Percentiles rank a stretch among this genome's conserved stretches.
These are phyloP conservation scores for Melastoma malabathricum DNA, from an alignment of 345 rosid genomes.

Conservation along the genomic window DNA sequence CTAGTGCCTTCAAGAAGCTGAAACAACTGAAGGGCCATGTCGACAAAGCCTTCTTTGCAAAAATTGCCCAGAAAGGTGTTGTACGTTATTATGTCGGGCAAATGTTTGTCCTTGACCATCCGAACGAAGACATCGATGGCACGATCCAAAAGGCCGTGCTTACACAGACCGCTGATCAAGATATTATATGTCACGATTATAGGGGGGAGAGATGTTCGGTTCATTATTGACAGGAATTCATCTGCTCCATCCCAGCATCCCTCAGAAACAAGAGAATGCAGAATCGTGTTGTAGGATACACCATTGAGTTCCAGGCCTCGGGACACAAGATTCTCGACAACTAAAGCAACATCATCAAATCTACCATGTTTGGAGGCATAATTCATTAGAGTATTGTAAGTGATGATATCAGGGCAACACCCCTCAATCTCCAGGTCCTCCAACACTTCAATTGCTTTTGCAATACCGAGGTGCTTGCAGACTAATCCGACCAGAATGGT, in stretches of 20 bases:
- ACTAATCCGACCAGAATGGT: conserved; percentile 66
- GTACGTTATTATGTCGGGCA: conserved; percentile 68
- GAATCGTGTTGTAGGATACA: conserved; percentile 59
- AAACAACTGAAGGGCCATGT: conserved; percentile 48
- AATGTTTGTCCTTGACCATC: conserved; percentile 36
- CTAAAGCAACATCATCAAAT: conserved; percentile 38
- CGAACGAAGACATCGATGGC: conserved; percentile 54
- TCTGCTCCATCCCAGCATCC: conserved; percentile 67
- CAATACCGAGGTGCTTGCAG: conserved; percentile 55
- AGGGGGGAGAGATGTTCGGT: conserved; percentile 31
- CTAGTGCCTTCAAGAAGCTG: conserved; percentile 24
- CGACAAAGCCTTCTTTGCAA: conserved; percentile 53
- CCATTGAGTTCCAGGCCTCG: conserved; percentile 56
- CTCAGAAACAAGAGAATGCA: conserved; percentile 48
- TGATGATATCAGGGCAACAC: conserved; percentile 63
- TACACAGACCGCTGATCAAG: conserved; percentile 69
- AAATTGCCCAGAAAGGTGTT: conserved; percentile 61
- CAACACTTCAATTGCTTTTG: conserved; percentile 57
- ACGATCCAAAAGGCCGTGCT: conserved; percentile 42
- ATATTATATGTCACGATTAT: conserved; percentile 69
- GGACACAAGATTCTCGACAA: conserved; percentile 34
- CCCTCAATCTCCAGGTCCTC: conserved; percentile 71
- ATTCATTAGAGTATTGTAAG: conserved; percentile 59
- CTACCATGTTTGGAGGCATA: conserved; percentile 47
- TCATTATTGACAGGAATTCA: conserved; percentile 55